Base-by-base conservation (phyloP, 2,329 filamentous ascomycete species). In the Emergomyces orientalis region DNA sequence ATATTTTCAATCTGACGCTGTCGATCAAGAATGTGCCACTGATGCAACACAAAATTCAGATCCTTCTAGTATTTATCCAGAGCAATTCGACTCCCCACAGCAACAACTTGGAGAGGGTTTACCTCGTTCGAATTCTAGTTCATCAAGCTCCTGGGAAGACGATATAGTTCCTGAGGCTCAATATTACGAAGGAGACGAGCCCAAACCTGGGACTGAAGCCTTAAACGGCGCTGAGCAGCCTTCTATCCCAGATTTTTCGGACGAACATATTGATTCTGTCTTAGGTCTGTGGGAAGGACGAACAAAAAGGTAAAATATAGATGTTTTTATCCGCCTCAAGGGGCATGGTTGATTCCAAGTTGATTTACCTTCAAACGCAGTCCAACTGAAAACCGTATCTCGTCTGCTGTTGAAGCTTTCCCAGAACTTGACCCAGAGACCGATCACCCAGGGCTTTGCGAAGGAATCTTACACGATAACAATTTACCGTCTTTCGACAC, bases 131-230 rank as follows among this genome's bases (percentile, higher is more conserved):
- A 56, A 8, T 39, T 56, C 52, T 34, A 2, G n/a, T n/a, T 56
- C 52, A 13, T 56, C 52, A 22, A 17, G 32, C 32, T 37, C 52
- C n/a, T 56, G 52, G 52, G 52, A 56, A 56, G 52, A 56, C 32
- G 52, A 34, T 39, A 22, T n/a, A 4, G 52, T 56, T 19, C 22
- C 13, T 9, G 52, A 56, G 3, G 2, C 30, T 56, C 14, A 56
- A 37, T 14, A 34, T 25, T 14, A 25, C 9, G 52, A 25, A 22
- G 32, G 19, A 13, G 32, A 39, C 19, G 19, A 39, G 13, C 52
- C 30, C 3, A 19, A 32, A 56, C 19, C 32, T 34, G 32, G 32
- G 25, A 32, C 19, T 34, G 32, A 25, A 37, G 7, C n/a, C 32
- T 37, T 19, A 22, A n/a, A 56, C 17, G n/a, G 39, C 17, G 11